Evolutionary conservation across 169 alveolate genomes (phyloP).

Genomic region (Toxoplasma gondii): DNA sequence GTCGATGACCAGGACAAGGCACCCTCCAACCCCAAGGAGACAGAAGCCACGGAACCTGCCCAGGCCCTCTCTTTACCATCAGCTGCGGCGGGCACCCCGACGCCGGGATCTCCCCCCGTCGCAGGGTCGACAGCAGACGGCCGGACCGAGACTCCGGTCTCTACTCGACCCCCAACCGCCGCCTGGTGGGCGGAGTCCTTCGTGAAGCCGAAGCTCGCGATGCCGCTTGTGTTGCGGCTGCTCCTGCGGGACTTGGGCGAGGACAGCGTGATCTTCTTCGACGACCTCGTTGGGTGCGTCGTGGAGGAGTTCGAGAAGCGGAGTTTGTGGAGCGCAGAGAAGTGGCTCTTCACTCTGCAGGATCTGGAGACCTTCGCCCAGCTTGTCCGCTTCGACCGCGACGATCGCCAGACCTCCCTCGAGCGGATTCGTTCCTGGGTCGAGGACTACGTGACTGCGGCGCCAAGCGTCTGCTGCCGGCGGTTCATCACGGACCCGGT

Average conservation of each 20-base stretch:
- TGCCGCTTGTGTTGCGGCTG: conserved; percentile 48
- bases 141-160: not conserved
- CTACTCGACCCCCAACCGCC: not conserved
- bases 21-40: too few species aligned
- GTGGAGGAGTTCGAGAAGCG: conserved; percentile 76
- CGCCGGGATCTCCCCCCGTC: too few species aligned
- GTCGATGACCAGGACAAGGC: too few species aligned
- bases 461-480: conserved; percentile 29
- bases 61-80: too few species aligned
- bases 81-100: too few species aligned
- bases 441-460: conserved; percentile 43
- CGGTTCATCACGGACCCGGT: not conserved
- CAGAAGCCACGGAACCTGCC: too few species aligned
- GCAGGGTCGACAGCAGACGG: too few species aligned
- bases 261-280: conserved; percentile 76
- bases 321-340: conserved; percentile 73
- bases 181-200: conserved; percentile 52
- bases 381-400: conserved; percentile 33
- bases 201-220: conserved; percentile 48
- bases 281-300: conserved; percentile 80
- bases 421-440: conserved; percentile 58
- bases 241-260: conserved; percentile 29
- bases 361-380: conserved; percentile 49
- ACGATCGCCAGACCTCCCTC: conserved; percentile 15
- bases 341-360: conserved; percentile 47